Evolutionary conservation across 345 rosid species (phyloP), one percentile per base, ranked within the genome.

Genomic region (Syzygium grande): DNA sequence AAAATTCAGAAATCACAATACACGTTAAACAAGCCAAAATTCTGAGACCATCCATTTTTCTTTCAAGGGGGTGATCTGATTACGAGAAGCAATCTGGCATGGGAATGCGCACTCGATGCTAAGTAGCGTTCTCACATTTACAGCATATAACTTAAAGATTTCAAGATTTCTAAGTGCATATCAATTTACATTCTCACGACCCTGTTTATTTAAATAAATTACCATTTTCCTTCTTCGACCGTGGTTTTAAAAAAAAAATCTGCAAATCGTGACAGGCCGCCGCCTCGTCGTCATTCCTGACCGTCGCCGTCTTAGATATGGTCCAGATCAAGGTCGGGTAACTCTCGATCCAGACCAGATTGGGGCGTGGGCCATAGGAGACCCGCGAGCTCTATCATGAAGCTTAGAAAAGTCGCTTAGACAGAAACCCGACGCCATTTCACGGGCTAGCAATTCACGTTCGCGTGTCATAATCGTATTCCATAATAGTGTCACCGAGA

Each of bases 311-410:
- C 77, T n/a, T 5, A 29, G 3, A 7, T n/a, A 1, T 29, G 0
- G 10, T 63, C 38, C 9, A 29, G 0, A 14, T 63, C 41, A 63
- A 63, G 38, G 3, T 63, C 15, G 9, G 38, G 21, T 1, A 2
- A 63, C 38, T 1, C 38, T 1, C 10, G 0, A 63, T 29, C 7
- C 15, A 15, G 38, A 61, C 11, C 77, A 29, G 14, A 63, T 63
- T 0, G 2, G 3, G 77, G 10, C 21, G 0, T 0, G 0, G 2
- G 30, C 11, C 0, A 13, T 63, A 2, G 38, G 41, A 15, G 2
- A 63, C 21, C 0, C 2, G 1, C 11, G 0, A n/a, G 21, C 19
- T n/a, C 9, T 5, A 6, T n/a, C 73, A 13, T 0, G 0, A 0
- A 61, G 68, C 68, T 61, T 27, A 61, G 30, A 13, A 2, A 1